Conservation (phyloP, 2,329 filamentous ascomycete genomes). For the Aciculosporium take region DNA sequence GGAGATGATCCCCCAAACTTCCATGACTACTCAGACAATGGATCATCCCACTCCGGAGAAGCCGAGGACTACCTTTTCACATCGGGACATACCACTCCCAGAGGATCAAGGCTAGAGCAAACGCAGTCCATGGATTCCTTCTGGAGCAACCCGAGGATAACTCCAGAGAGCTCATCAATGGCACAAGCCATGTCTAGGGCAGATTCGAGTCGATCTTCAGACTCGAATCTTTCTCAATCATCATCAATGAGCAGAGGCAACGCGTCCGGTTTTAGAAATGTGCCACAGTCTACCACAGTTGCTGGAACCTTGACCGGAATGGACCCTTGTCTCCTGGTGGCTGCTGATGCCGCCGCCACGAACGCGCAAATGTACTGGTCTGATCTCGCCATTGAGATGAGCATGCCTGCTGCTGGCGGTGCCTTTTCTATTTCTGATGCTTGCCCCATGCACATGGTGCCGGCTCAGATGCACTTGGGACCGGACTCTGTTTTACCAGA, state of each 20-base stretch:
- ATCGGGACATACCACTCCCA: slow-evolving; percentile 40
- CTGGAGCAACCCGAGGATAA: slow-evolving; percentile 29
- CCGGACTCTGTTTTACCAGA: slow-evolving; percentile 34
- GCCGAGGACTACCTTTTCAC: slow-evolving; percentile 40
- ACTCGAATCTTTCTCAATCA: slow-evolving; percentile 34
- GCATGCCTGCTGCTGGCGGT: slow-evolving; percentile 27
- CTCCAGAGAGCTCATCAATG: slow-evolving; percentile 17
- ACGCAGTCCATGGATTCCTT: slow-evolving; percentile 32
- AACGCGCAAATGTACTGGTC: slow-evolving; percentile 37
- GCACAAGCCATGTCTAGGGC: slow-evolving; percentile 26
- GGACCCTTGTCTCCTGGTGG: slow-evolving; percentile 37
- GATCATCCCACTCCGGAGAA: slow-evolving; percentile 36
- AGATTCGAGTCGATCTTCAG: slow-evolving; percentile 24
- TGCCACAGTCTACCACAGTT: slow-evolving; percentile 20
- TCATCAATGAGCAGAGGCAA: slow-evolving; percentile 39
- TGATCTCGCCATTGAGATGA: slow-evolving; percentile 30
- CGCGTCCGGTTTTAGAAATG: slow-evolving; percentile 28
- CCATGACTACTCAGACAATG: slow-evolving; percentile 36
- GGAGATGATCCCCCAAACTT: slow-evolving; percentile 48
- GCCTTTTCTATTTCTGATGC: slow-evolving; percentile 29
- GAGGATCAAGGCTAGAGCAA: slow-evolving; percentile 32
- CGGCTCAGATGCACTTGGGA: slow-evolving; percentile 39
- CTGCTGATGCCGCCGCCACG: slow-evolving; percentile 32
- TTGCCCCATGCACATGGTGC: slow-evolving; percentile 38
- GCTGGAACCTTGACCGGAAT: slow-evolving; percentile 29